phyloP scores from a whole-genome alignment of 345 rosid genomes.

The Cardiospermum halicacabum region DNA sequence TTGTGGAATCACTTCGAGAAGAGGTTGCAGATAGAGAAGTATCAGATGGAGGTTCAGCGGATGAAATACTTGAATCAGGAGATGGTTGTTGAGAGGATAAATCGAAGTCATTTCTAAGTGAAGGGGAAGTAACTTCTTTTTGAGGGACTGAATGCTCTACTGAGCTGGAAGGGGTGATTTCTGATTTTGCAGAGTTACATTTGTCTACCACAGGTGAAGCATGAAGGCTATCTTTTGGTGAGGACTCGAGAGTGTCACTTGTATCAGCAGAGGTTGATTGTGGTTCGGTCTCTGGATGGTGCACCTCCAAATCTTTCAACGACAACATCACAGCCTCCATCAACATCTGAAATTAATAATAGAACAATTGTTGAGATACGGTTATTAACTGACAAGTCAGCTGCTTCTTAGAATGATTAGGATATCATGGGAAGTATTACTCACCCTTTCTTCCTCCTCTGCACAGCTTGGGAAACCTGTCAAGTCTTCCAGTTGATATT shows the following conservation, averaged over 20 bases:
- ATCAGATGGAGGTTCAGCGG: slow-evolving; percentile 16
- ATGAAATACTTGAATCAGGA: slow-evolving; percentile 25
- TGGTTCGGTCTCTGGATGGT: slow-evolving; percentile 26
- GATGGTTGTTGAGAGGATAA: slow-evolving; percentile 27
- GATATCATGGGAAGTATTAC: slow-evolving; percentile 7
- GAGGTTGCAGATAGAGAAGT: slow-evolving; percentile 25
- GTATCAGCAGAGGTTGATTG: slow-evolving; percentile 19
- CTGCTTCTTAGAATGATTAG: not conserved
- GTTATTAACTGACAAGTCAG: not conserved
- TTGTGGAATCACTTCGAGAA: slow-evolving; percentile 28
- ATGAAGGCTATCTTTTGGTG: slow-evolving; percentile 21
- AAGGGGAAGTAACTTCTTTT: slow-evolving; percentile 26
- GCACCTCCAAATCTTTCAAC: slow-evolving; percentile 53
- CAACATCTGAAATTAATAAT: slow-evolving; percentile 56
- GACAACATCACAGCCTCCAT: slow-evolving; percentile 80
- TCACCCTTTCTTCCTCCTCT: slow-evolving; percentile 89
- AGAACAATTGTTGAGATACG: not conserved
- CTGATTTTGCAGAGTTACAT: slow-evolving; percentile 30
- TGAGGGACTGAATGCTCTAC: slow-evolving; percentile 22
- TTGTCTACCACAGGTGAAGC: slow-evolving; percentile 23
- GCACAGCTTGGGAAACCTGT: slow-evolving; percentile 63
- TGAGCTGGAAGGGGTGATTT: slow-evolving; percentile 32
- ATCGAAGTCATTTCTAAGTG: slow-evolving; percentile 17
- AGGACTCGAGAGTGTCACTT: slow-evolving; percentile 24
- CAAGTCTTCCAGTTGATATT: slow-evolving; percentile 76